Base-by-base conservation (phyloP, 106 monocot species). In the Phalaenopsis equestris region DNA sequence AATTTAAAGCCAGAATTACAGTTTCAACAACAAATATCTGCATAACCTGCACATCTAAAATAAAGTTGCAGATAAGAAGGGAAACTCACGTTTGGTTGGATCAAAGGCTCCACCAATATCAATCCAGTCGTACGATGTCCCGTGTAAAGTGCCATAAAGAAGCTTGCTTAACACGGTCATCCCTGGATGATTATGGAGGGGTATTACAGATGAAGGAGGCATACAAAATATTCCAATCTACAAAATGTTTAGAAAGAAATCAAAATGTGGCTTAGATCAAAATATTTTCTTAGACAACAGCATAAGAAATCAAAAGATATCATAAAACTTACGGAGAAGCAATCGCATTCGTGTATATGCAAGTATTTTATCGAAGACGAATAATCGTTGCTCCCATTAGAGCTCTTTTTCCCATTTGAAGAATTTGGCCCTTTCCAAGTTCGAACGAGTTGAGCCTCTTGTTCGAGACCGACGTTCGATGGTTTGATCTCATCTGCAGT, bases 81-180 rank as follows among this genome's bases (percentile, higher is more conserved):
- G 17, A 85, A 79, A 67, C 77, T 47, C 21, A 88, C 90, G 88
- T 86, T 86, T 79, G 15, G 85, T 70, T 75, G 81, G 82, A 64
- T 85, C 87, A 79, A 79, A 56, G 10, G 81, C 75, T 77, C 42
- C 64, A 18, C 38, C 75, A 10, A 61, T 64, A 55, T 91, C 92
- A 72, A 84, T 74, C 97, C 97, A 98, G 56, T 98, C 97, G 80
- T 92, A 94, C 3, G 97, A 94, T 73, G 91, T 92, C 18, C 94
- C 87, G 80, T 92, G 89, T 85, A 94, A 56, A 5, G 89, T 77
- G 6, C 97, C 97, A 81, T 87, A 98, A 38, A 98, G 77, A 79
- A 98, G 89, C 82, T 98, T 98, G 86, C 97, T 94, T 56, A 98
- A 80, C 24, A 98, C 97, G 21, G 94, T 98, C 97, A 98, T 98